Evolutionary conservation across 371 early-diverging fungal species (phyloP).

Genomic region (Choanephora cucurbitarum): DNA sequence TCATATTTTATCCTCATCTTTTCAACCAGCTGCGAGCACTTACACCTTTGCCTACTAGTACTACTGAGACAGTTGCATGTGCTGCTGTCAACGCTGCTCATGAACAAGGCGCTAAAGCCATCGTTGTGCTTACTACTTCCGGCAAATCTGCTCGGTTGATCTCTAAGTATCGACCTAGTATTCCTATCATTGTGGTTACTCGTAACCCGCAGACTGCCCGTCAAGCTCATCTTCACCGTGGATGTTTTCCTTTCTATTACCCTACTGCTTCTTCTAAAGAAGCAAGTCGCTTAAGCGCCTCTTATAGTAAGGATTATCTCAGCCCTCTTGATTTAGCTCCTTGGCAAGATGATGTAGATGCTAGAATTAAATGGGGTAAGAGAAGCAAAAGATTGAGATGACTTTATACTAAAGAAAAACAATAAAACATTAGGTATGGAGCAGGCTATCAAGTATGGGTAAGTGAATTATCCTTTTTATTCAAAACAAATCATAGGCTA

Average conservation of each 20-base stretch:
- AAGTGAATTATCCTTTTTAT: constrained; percentile 4
- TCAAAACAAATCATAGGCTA: background rate
- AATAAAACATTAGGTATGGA: constrained; percentile 55
- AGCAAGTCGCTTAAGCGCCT: constrained; percentile 25
- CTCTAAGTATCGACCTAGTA: constrained; percentile 92
- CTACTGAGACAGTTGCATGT: constrained; percentile 92
- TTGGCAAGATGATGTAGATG: constrained; percentile 89
- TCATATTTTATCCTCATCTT: constrained; percentile 75
- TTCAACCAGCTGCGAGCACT: constrained; percentile 81
- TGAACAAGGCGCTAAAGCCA: constrained; percentile 84
- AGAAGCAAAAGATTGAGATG: too few species aligned
- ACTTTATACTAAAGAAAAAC: too few species aligned
- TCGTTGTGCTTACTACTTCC: constrained; percentile 83
- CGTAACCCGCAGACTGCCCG: constrained; percentile 83
- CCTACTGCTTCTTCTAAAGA: constrained; percentile 49
- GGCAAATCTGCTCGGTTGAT: constrained; percentile 89
- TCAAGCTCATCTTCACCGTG: constrained; percentile 85
- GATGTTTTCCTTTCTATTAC: constrained; percentile 91
- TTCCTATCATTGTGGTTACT: constrained; percentile 93
- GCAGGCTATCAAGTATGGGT: constrained; percentile 65
- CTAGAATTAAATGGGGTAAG: constrained; percentile 68
- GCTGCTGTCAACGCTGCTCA: constrained; percentile 91
- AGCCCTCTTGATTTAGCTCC: constrained; percentile 53
- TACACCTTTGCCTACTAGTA: constrained; percentile 73
- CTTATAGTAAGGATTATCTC: constrained; percentile 30